Conservation (phyloP, 352 stramenopile species). For the Globisporangium nodosum region DNA sequence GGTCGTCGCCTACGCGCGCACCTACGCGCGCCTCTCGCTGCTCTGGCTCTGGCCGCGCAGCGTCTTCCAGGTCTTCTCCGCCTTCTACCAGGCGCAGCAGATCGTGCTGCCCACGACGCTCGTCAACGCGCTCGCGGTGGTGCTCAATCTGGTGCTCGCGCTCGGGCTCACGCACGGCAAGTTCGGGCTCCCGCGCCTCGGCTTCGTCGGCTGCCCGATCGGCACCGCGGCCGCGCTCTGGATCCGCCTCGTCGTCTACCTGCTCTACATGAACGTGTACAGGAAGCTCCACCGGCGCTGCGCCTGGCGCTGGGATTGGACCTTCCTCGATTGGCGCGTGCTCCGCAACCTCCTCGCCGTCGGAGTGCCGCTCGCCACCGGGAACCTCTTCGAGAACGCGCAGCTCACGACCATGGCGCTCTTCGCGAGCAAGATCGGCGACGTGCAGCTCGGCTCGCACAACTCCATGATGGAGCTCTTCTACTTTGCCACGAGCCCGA, state of each 20-base stretch:
- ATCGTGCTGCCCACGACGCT: conserved; percentile 65
- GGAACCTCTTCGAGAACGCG: conserved; percentile 74
- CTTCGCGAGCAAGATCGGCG: conserved; percentile 60
- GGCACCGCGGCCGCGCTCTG: conserved; percentile 56
- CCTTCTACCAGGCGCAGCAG: conserved; percentile 80
- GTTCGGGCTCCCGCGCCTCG: conserved; percentile 47
- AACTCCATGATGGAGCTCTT: conserved; percentile 86
- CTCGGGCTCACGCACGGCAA: conserved; percentile 57
- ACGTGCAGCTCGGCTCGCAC: conserved; percentile 71
- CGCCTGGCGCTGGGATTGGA: conserved; percentile 47
- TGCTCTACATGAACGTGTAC: conserved; percentile 69
- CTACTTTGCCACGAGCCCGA: conserved; percentile 69
- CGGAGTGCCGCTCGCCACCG: conserved; percentile 45
- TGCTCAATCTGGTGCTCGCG: conserved; percentile 60
- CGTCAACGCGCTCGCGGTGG: conserved; percentile 54
- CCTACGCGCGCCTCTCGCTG: conserved; percentile 65
- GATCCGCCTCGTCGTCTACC: conserved; percentile 43
- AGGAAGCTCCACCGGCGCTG: conserved; percentile 42
- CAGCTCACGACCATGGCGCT: conserved; percentile 78
- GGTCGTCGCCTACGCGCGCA: conserved; percentile 35
- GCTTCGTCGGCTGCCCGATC: conserved; percentile 75
- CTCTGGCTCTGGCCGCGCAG: conserved; percentile 74
- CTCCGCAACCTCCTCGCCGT: conserved; percentile 45
- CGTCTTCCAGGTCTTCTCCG: conserved; percentile 71
- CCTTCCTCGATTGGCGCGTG: conserved; percentile 34